phyloP scores from a whole-genome alignment of 2,329 filamentous ascomycete genomes.

The Fusarium solani-melongenae region DNA sequence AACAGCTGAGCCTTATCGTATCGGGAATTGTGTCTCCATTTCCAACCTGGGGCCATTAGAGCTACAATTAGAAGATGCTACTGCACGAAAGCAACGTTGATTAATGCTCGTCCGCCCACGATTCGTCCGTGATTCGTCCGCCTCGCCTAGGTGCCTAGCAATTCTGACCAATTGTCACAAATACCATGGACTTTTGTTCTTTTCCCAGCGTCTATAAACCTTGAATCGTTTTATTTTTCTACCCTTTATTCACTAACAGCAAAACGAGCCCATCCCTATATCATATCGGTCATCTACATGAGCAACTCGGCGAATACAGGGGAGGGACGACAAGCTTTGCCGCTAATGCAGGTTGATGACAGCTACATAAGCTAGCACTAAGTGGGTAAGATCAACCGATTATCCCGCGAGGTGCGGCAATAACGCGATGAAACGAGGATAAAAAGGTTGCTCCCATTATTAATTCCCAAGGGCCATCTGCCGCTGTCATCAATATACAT shows the following conservation, averaged over 20 bases:
- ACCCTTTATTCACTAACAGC: too few relatives aligned
- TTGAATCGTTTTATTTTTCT: too few relatives aligned
- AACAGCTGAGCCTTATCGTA: not conserved
- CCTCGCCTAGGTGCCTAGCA: too few relatives aligned
- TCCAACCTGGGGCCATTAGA: not conserved
- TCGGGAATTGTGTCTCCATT: not conserved
- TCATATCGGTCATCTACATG: too few relatives aligned
- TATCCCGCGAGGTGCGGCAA: not conserved
- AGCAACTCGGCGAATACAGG: not conserved
- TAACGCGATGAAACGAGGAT: not conserved
- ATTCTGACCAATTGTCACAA: too few relatives aligned
- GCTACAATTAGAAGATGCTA: not conserved
- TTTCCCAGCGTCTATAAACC: too few relatives aligned
- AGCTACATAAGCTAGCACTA: not conserved
- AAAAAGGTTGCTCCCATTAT: not conserved
- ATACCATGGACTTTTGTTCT: too few relatives aligned
- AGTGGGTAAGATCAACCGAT: not conserved
- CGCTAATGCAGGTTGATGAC: not conserved
- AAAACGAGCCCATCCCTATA: too few relatives aligned
- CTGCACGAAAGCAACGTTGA: not conserved
- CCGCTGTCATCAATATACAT: not conserved
- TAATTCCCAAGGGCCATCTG: not conserved
- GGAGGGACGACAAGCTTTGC: not conserved
- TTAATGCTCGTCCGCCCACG: too few relatives aligned
- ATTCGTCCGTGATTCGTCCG: too few relatives aligned